Evolutionary conservation across 768 basidiomycete genomes (phyloP).

Genomic region (Leccinellum rugosiceps): DNA sequence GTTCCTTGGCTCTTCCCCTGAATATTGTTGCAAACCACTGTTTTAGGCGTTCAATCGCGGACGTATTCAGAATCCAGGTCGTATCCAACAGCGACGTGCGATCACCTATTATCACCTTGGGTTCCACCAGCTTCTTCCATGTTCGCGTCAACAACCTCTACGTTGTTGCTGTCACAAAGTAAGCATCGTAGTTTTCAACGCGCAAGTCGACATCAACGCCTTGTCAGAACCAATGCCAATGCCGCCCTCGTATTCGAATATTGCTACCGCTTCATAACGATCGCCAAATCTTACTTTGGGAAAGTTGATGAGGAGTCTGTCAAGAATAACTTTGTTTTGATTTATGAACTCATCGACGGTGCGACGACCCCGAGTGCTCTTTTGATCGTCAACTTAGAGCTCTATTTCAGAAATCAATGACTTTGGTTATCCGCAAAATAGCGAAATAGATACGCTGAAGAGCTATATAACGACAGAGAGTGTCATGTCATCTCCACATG

Average conservation of each 20-base stretch:
- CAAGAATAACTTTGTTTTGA: constrained; percentile 98
- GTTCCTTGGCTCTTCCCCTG: constrained; percentile 24
- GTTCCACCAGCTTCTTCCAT: constrained; percentile 98
- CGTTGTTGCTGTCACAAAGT: constrained; percentile 96
- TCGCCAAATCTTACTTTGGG: constrained; percentile 94
- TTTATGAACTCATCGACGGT: constrained; percentile 98
- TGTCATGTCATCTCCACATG: constrained; percentile 80
- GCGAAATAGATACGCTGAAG: constrained; percentile 96
- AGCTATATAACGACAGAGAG: constrained; percentile 98
- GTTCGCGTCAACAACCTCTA: constrained; percentile 95
- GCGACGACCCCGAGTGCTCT: constrained; percentile 13
- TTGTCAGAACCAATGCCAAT: constrained; percentile 84
- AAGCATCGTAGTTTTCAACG: constrained; percentile 21
- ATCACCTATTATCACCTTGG: constrained; percentile 95
- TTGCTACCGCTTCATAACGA: constrained; percentile 93
- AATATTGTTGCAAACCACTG: not conserved
- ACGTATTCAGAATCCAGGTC: constrained; percentile 98
- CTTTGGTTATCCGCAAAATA: constrained; percentile 99
- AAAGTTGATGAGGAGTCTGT: constrained; percentile 97
- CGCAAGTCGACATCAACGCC: not conserved
- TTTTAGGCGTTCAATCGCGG: constrained; percentile 87
- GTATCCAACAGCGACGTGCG: constrained; percentile 96
- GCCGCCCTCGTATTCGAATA: constrained; percentile 98
- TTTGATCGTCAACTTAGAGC: constrained; percentile 4
- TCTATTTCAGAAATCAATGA: constrained; percentile 83